Evolutionary conservation across 176 grass and related monocot genomes (phyloP).

Genomic region (Avena eriantha): DNA sequence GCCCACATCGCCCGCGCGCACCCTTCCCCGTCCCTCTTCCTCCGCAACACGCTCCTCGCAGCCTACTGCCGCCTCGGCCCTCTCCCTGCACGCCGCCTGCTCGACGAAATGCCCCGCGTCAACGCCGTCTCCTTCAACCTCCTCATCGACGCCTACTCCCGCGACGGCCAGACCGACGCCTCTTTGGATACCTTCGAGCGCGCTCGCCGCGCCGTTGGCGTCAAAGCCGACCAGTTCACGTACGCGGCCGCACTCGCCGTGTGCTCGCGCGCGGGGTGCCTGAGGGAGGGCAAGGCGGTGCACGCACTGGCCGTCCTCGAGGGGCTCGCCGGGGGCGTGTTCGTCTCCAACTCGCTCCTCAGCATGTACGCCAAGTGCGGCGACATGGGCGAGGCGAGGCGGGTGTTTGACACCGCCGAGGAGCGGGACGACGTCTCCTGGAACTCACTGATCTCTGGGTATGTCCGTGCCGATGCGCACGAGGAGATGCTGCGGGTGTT

Average conservation of each 20-base stretch:
- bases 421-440: slow-evolving; percentile 64
- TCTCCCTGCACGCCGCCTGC: slow-evolving; percentile 40
- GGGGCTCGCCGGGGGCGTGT: slow-evolving; percentile 37
- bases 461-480: slow-evolving; percentile 30
- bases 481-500: slow-evolving; percentile 54
- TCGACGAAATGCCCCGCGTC: slow-evolving; percentile 63
- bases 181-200: slow-evolving; percentile 37
- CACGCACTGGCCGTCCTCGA: slow-evolving; percentile 51
- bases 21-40: slow-evolving; percentile 47
- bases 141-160: slow-evolving; percentile 58
- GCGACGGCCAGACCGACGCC: not conserved
- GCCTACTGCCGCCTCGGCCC: slow-evolving; percentile 49
- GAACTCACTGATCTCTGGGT: slow-evolving; percentile 68
- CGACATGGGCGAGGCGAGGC: slow-evolving; percentile 46
- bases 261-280: slow-evolving; percentile 40
- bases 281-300: slow-evolving; percentile 50
- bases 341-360: slow-evolving; percentile 65
- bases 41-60: slow-evolving; percentile 61
- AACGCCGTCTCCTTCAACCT: slow-evolving; percentile 73
- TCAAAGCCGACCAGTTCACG: slow-evolving; percentile 59
- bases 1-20: slow-evolving; percentile 48
- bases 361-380: slow-evolving; percentile 73
- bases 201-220: not conserved
- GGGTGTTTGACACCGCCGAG: slow-evolving; percentile 44
- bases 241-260: slow-evolving; percentile 47